These are phyloP conservation scores for Aspergillus pseudonomiae DNA, from an alignment of 2,329 filamentous ascomycete genomes.

Conservation along the genomic window DNA sequence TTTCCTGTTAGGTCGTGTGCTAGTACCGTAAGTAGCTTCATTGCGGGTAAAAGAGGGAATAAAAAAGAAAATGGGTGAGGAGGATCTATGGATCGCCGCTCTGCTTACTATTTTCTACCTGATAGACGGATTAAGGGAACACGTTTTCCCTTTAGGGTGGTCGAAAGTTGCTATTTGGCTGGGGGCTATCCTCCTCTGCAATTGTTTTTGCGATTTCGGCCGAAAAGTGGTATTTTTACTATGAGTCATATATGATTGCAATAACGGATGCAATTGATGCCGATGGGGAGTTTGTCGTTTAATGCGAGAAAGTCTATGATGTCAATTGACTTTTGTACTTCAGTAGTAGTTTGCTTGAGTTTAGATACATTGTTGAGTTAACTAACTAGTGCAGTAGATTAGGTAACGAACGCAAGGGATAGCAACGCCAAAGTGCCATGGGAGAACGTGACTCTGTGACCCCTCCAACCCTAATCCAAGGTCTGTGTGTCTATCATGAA, in stretches of 20 bases:
- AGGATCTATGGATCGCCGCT: background rate
- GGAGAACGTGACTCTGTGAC: background rate
- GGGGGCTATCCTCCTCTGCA: background rate
- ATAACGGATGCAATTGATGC: background rate
- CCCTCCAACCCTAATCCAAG: background rate
- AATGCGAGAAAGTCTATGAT: background rate
- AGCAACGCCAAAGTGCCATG: background rate
- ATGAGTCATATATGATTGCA: background rate
- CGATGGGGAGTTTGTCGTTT: background rate
- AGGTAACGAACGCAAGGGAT: slow-evolving; percentile 4
- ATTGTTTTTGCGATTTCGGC: background rate
- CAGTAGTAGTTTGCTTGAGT: background rate
- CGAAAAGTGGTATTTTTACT: background rate
- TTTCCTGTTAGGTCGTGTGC: background rate
- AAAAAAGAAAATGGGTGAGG: background rate
- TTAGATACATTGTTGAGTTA: background rate
- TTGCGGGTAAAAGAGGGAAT: background rate
- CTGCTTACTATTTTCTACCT: background rate
- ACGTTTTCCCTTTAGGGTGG: background rate
- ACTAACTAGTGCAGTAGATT: background rate
- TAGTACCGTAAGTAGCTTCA: background rate
- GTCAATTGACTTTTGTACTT: background rate
- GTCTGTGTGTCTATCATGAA: background rate
- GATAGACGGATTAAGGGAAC: background rate
- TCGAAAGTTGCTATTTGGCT: background rate